These are phyloP conservation scores for Tolypocladium sp. DNA, from an alignment of 2,329 filamentous ascomycete species.

Conservation along the genomic window DNA sequence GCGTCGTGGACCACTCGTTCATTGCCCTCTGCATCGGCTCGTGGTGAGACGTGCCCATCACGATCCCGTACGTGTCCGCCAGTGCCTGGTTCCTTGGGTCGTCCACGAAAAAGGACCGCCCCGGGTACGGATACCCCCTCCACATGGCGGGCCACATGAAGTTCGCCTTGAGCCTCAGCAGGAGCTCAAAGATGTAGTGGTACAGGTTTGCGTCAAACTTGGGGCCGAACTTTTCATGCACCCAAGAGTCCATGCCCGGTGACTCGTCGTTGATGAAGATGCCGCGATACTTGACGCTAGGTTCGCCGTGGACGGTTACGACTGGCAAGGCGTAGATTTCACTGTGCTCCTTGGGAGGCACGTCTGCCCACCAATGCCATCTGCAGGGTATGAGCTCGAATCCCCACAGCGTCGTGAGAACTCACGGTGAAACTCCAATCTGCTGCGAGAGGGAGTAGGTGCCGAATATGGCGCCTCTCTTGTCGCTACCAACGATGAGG, in stretches of 20 bases:
- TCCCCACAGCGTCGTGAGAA: background rate
- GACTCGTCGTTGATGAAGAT: slow-evolving; percentile 51
- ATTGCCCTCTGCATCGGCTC: slow-evolving; percentile 56
- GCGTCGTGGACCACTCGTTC: slow-evolving; percentile 31
- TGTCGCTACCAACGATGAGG: slow-evolving; percentile 49
- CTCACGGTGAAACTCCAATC: slow-evolving; percentile 47
- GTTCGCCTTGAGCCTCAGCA: slow-evolving; percentile 50
- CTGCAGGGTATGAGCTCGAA: slow-evolving; percentile 8
- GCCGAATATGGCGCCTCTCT: slow-evolving; percentile 50
- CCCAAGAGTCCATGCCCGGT: slow-evolving; percentile 42
- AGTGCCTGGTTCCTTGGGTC: slow-evolving; percentile 48
- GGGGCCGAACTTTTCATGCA: slow-evolving; percentile 34
- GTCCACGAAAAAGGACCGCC: slow-evolving; percentile 52
- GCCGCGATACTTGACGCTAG: slow-evolving; percentile 49
- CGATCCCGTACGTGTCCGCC: slow-evolving; percentile 54
- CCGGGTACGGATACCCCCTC: slow-evolving; percentile 37
- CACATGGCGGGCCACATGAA: slow-evolving; percentile 63
- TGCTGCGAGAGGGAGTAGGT: slow-evolving; percentile 52
- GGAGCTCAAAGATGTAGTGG: slow-evolving; percentile 51
- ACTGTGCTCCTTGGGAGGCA: slow-evolving; percentile 34
- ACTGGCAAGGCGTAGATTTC: slow-evolving; percentile 36
- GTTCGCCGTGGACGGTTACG: slow-evolving; percentile 28
- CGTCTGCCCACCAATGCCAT: slow-evolving; percentile 54
- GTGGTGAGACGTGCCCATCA: slow-evolving; percentile 56
- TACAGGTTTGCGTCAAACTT: slow-evolving; percentile 51